Conservation (phyloP, 805 yeast species). For the Starmerella tilneyi region DNA sequence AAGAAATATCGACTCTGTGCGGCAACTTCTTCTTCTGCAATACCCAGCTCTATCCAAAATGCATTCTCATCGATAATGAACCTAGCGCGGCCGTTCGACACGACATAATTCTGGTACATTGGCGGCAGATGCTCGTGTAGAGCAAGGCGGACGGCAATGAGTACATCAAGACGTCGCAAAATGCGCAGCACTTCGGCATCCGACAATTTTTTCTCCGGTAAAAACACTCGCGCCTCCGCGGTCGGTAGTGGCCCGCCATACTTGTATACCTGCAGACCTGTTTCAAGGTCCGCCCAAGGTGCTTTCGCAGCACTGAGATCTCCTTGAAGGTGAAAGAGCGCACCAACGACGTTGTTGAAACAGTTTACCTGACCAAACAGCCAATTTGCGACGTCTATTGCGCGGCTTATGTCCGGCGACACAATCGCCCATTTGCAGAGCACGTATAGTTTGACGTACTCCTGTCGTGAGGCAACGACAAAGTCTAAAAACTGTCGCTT, state of each 20-base stretch:
- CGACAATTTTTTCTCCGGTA: conserved; percentile 42
- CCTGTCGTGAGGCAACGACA: conserved; percentile 65
- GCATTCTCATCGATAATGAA: conserved; percentile 48
- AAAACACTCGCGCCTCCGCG: conserved; percentile 33
- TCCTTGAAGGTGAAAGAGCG: conserved; percentile 56
- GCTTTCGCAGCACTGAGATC: conserved; percentile 78
- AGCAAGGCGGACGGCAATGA: conserved; percentile 66
- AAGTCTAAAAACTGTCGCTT: conserved; percentile 61
- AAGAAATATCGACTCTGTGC: conserved; percentile 60
- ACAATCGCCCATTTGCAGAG: conserved; percentile 79
- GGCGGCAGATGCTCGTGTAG: conserved; percentile 48
- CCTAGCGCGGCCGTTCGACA: conserved; percentile 67
- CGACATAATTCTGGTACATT: conserved; percentile 50
- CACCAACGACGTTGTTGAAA: conserved; percentile 53
- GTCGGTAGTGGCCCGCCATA: conserved; percentile 69
- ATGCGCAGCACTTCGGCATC: conserved; percentile 50
- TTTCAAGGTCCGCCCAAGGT: conserved; percentile 81
- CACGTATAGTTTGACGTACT: conserved; percentile 74
- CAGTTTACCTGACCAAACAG: conserved; percentile 65
- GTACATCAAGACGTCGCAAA: conserved; percentile 58
- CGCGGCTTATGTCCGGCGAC: conserved; percentile 55
- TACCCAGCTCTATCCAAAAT: conserved; percentile 69
- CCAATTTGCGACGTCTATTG: conserved; percentile 85
- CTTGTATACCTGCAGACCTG: conserved; percentile 75
- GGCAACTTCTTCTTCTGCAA: conserved; percentile 43